phyloP scores from a whole-genome alignment of 2,329 filamentous ascomycete genomes.

The Diaporthe sp. region DNA sequence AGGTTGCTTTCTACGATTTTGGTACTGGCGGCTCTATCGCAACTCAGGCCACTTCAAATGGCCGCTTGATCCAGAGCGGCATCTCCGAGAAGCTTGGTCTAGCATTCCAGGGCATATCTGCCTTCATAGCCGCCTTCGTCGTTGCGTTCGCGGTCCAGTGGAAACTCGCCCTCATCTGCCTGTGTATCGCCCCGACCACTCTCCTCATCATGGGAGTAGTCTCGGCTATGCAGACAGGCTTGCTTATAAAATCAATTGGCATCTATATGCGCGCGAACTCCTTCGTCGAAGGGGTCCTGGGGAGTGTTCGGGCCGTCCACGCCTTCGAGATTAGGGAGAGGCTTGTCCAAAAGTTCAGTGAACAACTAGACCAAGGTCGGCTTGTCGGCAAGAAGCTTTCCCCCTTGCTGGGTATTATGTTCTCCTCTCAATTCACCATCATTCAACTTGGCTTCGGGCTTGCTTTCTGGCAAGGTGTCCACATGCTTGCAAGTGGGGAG shows the following conservation, averaged over 20 bases:
- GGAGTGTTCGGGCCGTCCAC: neutral
- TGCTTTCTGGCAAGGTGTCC: conserved; percentile 5
- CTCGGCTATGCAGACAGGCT: neutral
- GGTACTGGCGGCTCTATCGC: neutral
- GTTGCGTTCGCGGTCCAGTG: neutral
- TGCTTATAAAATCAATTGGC: neutral
- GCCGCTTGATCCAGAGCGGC: neutral
- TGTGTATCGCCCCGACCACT: neutral
- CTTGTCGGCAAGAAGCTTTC: neutral
- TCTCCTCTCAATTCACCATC: conserved; percentile 1
- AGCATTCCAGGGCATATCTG: neutral
- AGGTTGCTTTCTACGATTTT: neutral
- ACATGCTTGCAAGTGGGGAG: neutral
- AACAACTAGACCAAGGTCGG: neutral
- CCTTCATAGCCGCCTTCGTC: neutral
- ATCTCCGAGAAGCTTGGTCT: neutral
- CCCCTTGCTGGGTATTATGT: neutral
- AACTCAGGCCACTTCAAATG: neutral
- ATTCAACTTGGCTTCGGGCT: neutral
- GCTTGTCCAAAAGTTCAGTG: neutral
- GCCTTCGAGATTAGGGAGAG: neutral
- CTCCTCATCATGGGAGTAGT: neutral
- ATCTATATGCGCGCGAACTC: neutral
- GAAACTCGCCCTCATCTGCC: neutral
- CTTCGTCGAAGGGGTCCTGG: neutral